Base-by-base conservation (phyloP, 2,329 filamentous ascomycete genomes). In the Aspergillus uvarum region DNA sequence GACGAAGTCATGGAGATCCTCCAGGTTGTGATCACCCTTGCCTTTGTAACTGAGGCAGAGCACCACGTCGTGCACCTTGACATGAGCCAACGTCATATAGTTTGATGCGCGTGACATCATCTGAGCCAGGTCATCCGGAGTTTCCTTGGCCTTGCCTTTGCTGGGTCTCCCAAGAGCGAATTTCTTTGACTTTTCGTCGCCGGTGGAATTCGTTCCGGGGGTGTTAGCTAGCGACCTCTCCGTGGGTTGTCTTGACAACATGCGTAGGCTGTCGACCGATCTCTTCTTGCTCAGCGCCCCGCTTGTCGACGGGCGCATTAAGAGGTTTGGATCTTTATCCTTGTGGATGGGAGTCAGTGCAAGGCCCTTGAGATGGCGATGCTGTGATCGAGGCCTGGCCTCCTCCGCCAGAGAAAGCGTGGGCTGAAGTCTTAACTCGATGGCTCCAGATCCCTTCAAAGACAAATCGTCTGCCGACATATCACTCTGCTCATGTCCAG, bases 41-140 rank as follows among this genome's bases (percentile, higher is more conserved):
- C 96, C 95, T 76, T 98, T 96, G 83, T 97, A 97, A 72, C 91
- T 96, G 29, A 99, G 83, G 73, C 95, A 99, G 35, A 99, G 86
- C 2, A 98, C 92, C 67, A 99, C 94, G 59, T 92, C 95, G 2
- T 93, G 92, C 71, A 99, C 91, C 76, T 92, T 95, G 76, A 99
- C 92, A 75, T 96, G 93, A 2, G 94, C 89, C 63, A 99, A 88
- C 0, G 95, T 97, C 92, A 97, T 97, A 79, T 96, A 99, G 74
- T 93, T 96, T 59, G 91, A 96, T 3, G 95, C 95, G 31, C 95
- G 89, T 56, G 87, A 88, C 77, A 99, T 94, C 95, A 99, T 99
- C 79, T 96, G 92, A 11, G 92, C 95, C 47, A 99, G 81, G 72
- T 99, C 96, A 72, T 99, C 95, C 1, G 89, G 89, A 5, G 86